Conservation (phyloP, 2,329 filamentous ascomycete species). For the Neonectria punicea region DNA sequence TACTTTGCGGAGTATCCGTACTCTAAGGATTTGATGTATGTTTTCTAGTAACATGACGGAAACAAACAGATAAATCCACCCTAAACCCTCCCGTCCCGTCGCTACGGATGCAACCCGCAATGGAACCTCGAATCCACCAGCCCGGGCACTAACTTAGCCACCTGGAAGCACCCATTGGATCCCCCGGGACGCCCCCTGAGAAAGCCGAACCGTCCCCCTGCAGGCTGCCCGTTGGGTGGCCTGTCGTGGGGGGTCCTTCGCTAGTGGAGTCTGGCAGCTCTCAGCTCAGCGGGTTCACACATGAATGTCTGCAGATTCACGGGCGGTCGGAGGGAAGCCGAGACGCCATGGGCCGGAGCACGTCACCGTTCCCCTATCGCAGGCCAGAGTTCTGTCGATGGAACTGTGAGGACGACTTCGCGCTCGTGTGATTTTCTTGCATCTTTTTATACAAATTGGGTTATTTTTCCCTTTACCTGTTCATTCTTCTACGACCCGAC, state of each 20-base stretch:
- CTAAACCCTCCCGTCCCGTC: not conserved
- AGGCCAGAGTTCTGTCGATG: conserved; percentile 8
- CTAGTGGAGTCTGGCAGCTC: conserved; percentile 12
- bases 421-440: conserved; percentile 8
- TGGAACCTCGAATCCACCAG: not conserved
- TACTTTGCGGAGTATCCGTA: not conserved
- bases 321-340: conserved; percentile 41
- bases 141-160: not conserved
- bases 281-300: conserved; percentile 25
- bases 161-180: not conserved
- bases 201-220: not conserved
- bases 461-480: not conserved
- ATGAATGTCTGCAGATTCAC: conserved; percentile 17
- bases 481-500: not conserved
- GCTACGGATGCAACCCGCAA: not conserved
- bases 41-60: not conserved
- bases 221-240: not conserved
- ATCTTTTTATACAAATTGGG: not conserved
- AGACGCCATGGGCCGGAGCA: conserved; percentile 34
- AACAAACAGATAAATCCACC: not conserved
- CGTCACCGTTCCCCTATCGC: conserved; percentile 38
- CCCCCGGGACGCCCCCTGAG: conserved; percentile 2
- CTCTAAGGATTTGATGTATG: not conserved
- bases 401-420: not conserved
- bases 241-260: not conserved